Percentiles rank a stretch among this genome's conserved stretches.
These are phyloP conservation scores for Daldinia childiae DNA, from an alignment of 495 filamentous ascomycete genomes.

Conservation along the genomic window DNA sequence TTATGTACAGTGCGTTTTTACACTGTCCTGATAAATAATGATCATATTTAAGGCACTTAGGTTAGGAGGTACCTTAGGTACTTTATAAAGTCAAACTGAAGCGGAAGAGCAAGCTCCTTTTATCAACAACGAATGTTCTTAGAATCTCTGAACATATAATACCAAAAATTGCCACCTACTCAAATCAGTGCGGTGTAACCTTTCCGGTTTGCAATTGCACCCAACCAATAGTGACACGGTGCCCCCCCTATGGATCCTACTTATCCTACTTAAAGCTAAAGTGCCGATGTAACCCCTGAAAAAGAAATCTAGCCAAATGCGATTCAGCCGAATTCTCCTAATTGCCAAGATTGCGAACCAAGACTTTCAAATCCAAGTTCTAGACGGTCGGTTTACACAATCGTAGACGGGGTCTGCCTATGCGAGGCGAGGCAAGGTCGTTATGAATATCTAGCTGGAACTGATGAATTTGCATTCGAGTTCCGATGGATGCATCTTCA, in stretches of 20 bases:
- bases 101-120: conserved; percentile 28
- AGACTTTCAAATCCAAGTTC: conserved; percentile 12
- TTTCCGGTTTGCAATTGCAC: not conserved
- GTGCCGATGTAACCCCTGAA: conserved; percentile 22
- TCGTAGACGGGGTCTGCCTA: not conserved
- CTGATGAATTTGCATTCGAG: conserved; percentile 19
- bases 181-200: conserved; percentile 10
- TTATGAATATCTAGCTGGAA: conserved; percentile 18
- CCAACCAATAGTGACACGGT: conserved; percentile 3
- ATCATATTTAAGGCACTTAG: too few species aligned
- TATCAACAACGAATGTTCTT: not conserved
- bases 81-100: not conserved
- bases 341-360: conserved; percentile 38
- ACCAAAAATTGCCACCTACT: conserved; percentile 11
- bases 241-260: not conserved
- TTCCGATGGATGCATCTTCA: conserved; percentile 21
- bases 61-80: too few species aligned
- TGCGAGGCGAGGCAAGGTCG: not conserved
- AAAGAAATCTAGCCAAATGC: conserved; percentile 3
- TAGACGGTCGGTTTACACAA: conserved; percentile 13
- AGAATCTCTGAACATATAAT: not conserved
- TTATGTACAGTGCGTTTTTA: not conserved
- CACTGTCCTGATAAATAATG: not conserved
- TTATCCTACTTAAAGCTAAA: conserved; percentile 4
- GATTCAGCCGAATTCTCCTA: conserved; percentile 43